Evolutionary conservation across 1,284 basidiomycete genomes (phyloP).

Genomic region (Rhodotorula sp.): DNA sequence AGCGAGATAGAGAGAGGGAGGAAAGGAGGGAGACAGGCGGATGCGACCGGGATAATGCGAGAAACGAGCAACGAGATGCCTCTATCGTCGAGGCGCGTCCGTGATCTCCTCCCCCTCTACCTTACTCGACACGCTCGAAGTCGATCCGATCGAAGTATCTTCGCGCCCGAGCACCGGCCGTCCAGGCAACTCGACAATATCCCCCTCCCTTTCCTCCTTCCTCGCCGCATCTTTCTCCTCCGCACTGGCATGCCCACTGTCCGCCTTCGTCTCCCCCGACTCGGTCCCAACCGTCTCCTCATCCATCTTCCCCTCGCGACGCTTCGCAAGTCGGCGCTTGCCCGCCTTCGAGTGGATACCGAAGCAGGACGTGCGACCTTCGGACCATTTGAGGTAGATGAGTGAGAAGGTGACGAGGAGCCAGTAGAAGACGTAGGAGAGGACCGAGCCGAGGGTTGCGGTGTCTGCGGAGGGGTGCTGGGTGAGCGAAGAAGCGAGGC

Average conservation of each 20-base stretch:
- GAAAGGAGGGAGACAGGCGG: no score
- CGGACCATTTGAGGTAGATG: conserved; percentile 65
- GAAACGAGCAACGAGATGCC: no score
- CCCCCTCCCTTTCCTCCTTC: no score
- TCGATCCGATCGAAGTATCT: no score
- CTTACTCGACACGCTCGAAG: no score
- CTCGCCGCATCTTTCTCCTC: conserved; percentile 6
- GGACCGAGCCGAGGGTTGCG: conserved; percentile 7
- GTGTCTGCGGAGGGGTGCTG: conserved; percentile 2
- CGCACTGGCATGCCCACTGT: conserved; percentile 14
- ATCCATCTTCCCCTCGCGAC: neutral
- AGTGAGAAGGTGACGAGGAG: conserved; percentile 63
- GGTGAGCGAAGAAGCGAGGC: neutral
- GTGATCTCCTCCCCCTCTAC: no score
- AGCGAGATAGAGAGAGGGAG: no score
- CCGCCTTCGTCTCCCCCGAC: conserved; percentile 7
- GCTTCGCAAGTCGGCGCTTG: conserved; percentile 16
- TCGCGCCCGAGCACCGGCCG: no score
- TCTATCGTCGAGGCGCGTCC: no score
- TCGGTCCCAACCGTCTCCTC: neutral
- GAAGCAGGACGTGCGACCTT: conserved; percentile 50
- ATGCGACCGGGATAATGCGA: no score
- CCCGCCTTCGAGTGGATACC: conserved; percentile 23
- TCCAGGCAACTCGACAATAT: no score
- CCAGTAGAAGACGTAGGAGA: conserved; percentile 37